Percentiles rank a stretch among this genome's conserved stretches.
Conservation (phyloP, 805 yeast genomes). For the Cephaloascus fragrans region DNA sequence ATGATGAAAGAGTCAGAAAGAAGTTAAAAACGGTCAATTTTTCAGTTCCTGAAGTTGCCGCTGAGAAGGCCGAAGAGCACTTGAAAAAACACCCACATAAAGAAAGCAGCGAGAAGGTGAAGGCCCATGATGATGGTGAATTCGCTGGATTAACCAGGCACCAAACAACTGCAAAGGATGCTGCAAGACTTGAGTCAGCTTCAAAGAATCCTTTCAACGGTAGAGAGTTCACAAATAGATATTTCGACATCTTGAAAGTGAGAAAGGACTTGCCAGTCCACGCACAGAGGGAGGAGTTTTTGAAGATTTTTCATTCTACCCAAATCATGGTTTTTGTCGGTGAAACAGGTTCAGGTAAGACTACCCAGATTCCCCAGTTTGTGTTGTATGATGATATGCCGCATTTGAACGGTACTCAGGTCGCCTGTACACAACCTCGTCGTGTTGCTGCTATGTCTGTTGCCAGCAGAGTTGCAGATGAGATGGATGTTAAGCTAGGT, state of each 20-base stretch:
- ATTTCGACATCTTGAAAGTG: constrained; percentile 65
- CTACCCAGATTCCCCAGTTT: constrained; percentile 97
- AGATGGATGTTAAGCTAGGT: constrained; percentile 89
- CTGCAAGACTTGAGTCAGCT: constrained; percentile 48
- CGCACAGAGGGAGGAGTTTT: constrained; percentile 83
- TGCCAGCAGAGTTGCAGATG: constrained; percentile 95
- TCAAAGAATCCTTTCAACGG: constrained; percentile 76
- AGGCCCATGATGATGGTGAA: constrained; percentile 59
- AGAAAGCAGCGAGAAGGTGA: constrained; percentile 20
- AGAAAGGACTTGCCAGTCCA: constrained; percentile 92
- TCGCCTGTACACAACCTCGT: constrained; percentile 96
- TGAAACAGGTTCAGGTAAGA: constrained; percentile 98
- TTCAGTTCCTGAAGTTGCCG: constrained; percentile 54
- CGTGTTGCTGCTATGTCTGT: constrained; percentile 99
- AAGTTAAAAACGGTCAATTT: constrained; percentile 38
- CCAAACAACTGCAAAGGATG: constrained; percentile 56
- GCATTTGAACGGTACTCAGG: constrained; percentile 70
- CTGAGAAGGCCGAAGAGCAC: constrained; percentile 56
- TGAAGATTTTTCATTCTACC: constrained; percentile 70
- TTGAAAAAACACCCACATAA: constrained; percentile 39
- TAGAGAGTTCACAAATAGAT: constrained; percentile 45
- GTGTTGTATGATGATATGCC: constrained; percentile 90
- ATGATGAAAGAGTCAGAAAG: constrained; percentile 32
- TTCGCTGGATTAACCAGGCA: constrained; percentile 47
- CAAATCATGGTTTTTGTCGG: constrained; percentile 98